phyloP scores from a whole-genome alignment of 202 grass and related monocot species.

The Eragrostis tef region DNA sequence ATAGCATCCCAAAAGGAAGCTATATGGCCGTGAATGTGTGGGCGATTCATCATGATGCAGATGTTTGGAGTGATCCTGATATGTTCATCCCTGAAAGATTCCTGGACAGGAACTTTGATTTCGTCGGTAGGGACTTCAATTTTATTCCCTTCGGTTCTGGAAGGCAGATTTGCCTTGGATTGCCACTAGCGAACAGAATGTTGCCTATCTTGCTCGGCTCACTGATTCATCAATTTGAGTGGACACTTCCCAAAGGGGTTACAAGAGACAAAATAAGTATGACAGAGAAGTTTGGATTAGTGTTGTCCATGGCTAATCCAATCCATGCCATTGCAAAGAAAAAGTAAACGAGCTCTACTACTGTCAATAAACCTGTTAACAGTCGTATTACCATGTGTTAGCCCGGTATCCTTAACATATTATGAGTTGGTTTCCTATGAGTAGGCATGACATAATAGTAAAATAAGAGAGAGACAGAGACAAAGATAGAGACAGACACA shows the following conservation, averaged over 20 bases:
- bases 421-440: too few species aligned
- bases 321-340: slow-evolving; percentile 34
- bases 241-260: slow-evolving; percentile 18
- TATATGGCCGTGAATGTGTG: slow-evolving; percentile 43
- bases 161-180: slow-evolving; percentile 42
- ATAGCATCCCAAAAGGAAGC: slow-evolving; percentile 36
- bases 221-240: slow-evolving; percentile 46
- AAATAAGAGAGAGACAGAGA: too few species aligned
- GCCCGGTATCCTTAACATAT: too few species aligned
- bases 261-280: not conserved
- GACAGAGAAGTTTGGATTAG: slow-evolving; percentile 45
- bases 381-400: too few species aligned
- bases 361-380: too few species aligned
- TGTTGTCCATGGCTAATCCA: slow-evolving; percentile 19
- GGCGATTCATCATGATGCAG: slow-evolving; percentile 38
- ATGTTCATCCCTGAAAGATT: slow-evolving; percentile 52
- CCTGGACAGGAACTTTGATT: slow-evolving; percentile 27
- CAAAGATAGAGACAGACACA: too few species aligned
- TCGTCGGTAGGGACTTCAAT: slow-evolving; percentile 35
- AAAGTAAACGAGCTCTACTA: not conserved
- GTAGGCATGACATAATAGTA: too few species aligned
- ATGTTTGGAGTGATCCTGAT: slow-evolving; percentile 18
- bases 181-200: slow-evolving; percentile 45
- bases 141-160: slow-evolving; percentile 49
- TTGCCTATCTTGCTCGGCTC: slow-evolving; percentile 44